Evolutionary conservation across 495 filamentous ascomycete species (phyloP).

Genomic region (Pseudomonodictys pantanalensis): DNA sequence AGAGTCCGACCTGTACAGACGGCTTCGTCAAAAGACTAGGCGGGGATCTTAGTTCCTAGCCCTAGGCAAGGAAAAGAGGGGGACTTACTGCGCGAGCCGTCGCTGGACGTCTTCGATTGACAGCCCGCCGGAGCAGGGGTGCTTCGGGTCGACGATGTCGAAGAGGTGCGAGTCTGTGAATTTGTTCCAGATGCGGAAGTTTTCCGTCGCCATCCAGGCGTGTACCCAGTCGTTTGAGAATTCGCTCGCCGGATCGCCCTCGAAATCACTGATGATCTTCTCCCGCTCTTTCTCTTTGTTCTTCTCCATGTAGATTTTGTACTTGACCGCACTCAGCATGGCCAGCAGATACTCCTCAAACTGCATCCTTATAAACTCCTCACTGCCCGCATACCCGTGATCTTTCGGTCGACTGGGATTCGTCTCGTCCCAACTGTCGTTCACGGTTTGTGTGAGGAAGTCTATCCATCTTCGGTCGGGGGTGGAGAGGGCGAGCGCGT

Average conservation of each 20-base stretch:
- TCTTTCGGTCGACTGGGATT: constrained; percentile 88
- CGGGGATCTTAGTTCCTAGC: constrained; percentile 11
- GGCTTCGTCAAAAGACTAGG: constrained; percentile 7
- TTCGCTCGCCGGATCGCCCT: constrained; percentile 81
- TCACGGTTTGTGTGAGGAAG: constrained; percentile 85
- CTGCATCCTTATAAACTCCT: constrained; percentile 96
- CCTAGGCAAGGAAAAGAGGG: constrained; percentile 1
- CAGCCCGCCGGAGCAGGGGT: constrained; percentile 91
- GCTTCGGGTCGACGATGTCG: constrained; percentile 86
- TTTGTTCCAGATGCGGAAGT: constrained; percentile 77
- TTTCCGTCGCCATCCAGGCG: constrained; percentile 80
- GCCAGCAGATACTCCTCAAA: constrained; percentile 97
- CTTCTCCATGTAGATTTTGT: constrained; percentile 70
- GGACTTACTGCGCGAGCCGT: constrained; percentile 79
- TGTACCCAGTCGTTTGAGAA: constrained; percentile 75
- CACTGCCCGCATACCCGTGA: constrained; percentile 91
- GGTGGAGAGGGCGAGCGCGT: constrained; percentile 73
- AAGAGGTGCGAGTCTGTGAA: constrained; percentile 84
- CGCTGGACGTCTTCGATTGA: constrained; percentile 94
- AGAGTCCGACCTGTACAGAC: constrained; percentile 10
- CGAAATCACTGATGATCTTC: constrained; percentile 52
- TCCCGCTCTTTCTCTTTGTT: constrained; percentile 60
- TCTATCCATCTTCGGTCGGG: constrained; percentile 97
- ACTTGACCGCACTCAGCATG: constrained; percentile 83
- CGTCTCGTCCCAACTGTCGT: constrained; percentile 91